These are phyloP conservation scores for Aspergillus sclerotioniger DNA, from an alignment of 495 filamentous ascomycete species.

Conservation along the genomic window DNA sequence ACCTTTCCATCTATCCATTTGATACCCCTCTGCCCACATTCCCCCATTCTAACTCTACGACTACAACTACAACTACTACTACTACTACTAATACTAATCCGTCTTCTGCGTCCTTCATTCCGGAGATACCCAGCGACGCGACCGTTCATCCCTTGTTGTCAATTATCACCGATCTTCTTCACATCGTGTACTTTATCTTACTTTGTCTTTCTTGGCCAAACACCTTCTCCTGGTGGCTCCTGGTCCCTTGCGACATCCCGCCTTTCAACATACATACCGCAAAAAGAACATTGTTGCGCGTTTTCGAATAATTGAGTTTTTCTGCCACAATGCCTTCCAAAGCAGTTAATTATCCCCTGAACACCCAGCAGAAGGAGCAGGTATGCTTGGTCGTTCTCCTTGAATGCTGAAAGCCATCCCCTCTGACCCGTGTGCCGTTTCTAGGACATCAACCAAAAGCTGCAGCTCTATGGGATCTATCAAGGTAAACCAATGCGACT, in stretches of 20 bases:
- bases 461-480: slow-evolving; percentile 91
- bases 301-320: slow-evolving; percentile 2
- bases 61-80: too few relatives aligned
- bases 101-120: slow-evolving; percentile 31
- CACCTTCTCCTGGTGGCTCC: background rate
- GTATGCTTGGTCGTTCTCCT: slow-evolving; percentile 21
- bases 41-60: background rate
- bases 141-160: slow-evolving; percentile 19
- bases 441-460: slow-evolving; percentile 83
- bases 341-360: slow-evolving; percentile 63
- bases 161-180: slow-evolving; percentile 14
- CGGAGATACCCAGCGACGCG: slow-evolving; percentile 36
- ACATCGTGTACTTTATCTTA: background rate
- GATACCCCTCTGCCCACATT: slow-evolving; percentile 5
- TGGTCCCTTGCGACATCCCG: slow-evolving; percentile 4
- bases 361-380: slow-evolving; percentile 58
- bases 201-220: background rate
- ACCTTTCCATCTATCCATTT: background rate
- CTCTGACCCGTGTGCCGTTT: slow-evolving; percentile 19
- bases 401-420: background rate
- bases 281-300: background rate
- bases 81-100: slow-evolving; percentile 10
- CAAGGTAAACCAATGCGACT: slow-evolving; percentile 50
- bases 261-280: background rate
- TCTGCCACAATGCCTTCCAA: slow-evolving; percentile 38